Percentiles rank a stretch among this genome's conserved stretches.
Evolutionary conservation across 345 rosid genomes (phyloP).

Genomic region (Orychophragmus violaceus): DNA sequence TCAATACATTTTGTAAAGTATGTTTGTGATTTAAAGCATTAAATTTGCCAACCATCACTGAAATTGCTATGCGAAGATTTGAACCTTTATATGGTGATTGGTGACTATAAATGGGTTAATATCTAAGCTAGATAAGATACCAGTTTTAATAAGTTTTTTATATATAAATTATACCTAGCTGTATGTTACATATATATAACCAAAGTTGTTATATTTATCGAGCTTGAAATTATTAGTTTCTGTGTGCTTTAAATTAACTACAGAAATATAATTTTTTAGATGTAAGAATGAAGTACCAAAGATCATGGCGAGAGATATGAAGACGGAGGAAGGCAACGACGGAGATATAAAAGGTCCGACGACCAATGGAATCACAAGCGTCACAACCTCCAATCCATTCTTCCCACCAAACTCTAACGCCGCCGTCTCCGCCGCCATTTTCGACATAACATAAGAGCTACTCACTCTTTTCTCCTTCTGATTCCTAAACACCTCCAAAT

Average conservation of each 20-base stretch:
- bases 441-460: constrained; percentile 32
- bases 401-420: constrained; percentile 37
- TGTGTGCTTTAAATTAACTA: neutral
- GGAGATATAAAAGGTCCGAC: constrained; percentile 53
- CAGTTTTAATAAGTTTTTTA: neutral
- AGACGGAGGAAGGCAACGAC: constrained; percentile 36
- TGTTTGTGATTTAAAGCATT: neutral
- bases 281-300: constrained; percentile 26
- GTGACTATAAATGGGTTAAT: neutral
- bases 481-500: constrained; percentile 26
- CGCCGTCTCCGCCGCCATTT: constrained; percentile 36
- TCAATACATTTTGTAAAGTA: neutral
- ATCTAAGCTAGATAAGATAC: neutral
- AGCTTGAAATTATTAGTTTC: neutral
- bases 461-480: constrained; percentile 26
- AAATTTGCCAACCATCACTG: neutral
- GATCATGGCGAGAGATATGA: constrained; percentile 26
- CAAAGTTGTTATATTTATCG: neutral
- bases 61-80: neutral
- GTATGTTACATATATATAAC: neutral
- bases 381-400: constrained; percentile 42
- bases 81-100: neutral
- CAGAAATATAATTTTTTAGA: neutral
- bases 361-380: constrained; percentile 37
- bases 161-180: neutral